Evolutionary conservation across 2,329 filamentous ascomycete species (phyloP).

Genomic region (Penicillium sp.): DNA sequence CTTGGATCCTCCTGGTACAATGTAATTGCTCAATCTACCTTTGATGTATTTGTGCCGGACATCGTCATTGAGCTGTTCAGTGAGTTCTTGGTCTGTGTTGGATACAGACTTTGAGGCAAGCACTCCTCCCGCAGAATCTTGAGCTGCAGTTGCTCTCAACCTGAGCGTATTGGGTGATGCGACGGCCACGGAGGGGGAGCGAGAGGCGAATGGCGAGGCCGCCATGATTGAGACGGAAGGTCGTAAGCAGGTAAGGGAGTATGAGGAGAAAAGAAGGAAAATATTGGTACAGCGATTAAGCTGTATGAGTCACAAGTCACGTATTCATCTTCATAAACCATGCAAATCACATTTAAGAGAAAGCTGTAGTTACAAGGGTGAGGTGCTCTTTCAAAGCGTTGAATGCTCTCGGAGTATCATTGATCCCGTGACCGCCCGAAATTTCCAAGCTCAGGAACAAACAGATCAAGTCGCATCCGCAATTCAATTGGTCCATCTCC

Average conservation of each 20-base stretch:
- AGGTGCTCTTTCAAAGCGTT: not conserved
- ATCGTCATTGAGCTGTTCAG: slow-evolving; percentile 79
- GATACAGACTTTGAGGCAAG: slow-evolving; percentile 16
- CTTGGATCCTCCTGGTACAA: not conserved
- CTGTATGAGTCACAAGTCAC: not conserved
- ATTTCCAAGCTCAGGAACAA: slow-evolving; percentile 24
- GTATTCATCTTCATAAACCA: not conserved
- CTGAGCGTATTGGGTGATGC: slow-evolving; percentile 33
- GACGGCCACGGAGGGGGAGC: slow-evolving; percentile 36
- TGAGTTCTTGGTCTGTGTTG: slow-evolving; percentile 42
- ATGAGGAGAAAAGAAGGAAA: not conserved
- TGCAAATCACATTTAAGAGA: not conserved
- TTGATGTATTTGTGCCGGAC: slow-evolving; percentile 89
- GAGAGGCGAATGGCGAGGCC: slow-evolving; percentile 44
- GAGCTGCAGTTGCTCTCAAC: slow-evolving; percentile 36
- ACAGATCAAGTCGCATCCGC: not conserved
- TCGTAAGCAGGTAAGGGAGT: not conserved
- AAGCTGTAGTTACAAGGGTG: not conserved
- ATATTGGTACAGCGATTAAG: not conserved
- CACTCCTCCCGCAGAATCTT: slow-evolving; percentile 20
- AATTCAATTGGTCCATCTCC: not conserved
- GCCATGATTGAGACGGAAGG: slow-evolving; percentile 32
- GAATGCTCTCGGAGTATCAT: slow-evolving; percentile 27
- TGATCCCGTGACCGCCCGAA: slow-evolving; percentile 32
- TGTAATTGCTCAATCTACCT: slow-evolving; percentile 50